phyloP scores from a whole-genome alignment of 2,329 filamentous ascomycete species.

The Talaromyces sp. region DNA sequence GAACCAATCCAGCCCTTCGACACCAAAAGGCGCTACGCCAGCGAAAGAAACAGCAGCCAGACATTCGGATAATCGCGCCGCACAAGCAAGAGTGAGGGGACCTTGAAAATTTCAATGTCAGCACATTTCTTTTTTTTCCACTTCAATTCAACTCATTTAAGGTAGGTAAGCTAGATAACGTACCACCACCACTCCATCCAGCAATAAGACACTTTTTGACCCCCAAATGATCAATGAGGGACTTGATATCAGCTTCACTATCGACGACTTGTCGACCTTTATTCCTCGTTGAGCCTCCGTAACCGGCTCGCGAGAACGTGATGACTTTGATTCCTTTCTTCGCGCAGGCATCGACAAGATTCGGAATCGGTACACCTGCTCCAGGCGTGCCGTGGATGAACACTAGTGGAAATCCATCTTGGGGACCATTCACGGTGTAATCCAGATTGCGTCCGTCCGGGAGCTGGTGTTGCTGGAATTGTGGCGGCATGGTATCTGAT shows the following conservation, averaged over 20 bases:
- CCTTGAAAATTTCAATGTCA: background rate
- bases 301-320: constrained; percentile 6
- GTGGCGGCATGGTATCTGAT: background rate
- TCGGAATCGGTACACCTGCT: background rate
- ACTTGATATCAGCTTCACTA: constrained; percentile 6
- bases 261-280: constrained; percentile 4
- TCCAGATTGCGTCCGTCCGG: constrained; percentile 11
- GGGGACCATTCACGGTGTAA: background rate
- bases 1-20: constrained; percentile 4
- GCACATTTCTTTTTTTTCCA: background rate
- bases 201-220: constrained; percentile 2
- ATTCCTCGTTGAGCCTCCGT: constrained; percentile 10
- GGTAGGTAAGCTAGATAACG: background rate
- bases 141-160: no score
- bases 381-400: constrained; percentile 10
- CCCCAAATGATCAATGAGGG: constrained; percentile 3
- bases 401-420: constrained; percentile 4
- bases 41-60: constrained; percentile 9
- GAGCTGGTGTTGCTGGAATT: background rate
- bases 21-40: background rate
- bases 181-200: constrained; percentile 14
- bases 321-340: constrained; percentile 10
- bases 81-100: constrained; percentile 6
- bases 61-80: constrained; percentile 6
- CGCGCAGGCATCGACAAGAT: constrained; percentile 3